Evolutionary conservation across 106 monocot species (phyloP).

Genomic region (Dioscorea zingiberensis): DNA sequence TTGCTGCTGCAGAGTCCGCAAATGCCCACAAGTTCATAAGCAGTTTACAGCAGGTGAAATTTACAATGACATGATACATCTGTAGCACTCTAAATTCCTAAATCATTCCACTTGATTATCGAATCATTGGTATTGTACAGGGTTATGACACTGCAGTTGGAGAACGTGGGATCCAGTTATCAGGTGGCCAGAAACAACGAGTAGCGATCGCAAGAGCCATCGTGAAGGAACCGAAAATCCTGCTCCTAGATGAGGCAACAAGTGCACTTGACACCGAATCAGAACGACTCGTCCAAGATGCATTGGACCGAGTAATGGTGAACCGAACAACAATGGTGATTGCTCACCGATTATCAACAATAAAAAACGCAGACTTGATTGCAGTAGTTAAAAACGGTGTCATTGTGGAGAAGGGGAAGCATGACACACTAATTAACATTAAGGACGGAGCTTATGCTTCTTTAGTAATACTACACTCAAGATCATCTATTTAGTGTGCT

Average conservation of each 20-base stretch:
- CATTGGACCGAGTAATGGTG: slow-evolving; percentile 42
- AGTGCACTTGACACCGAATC: slow-evolving; percentile 57
- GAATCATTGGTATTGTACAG: slow-evolving; percentile 3
- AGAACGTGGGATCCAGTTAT: slow-evolving; percentile 40
- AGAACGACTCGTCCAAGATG: slow-evolving; percentile 38
- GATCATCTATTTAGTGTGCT: slow-evolving; percentile 7
- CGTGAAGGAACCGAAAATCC: slow-evolving; percentile 35
- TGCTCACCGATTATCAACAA: slow-evolving; percentile 41
- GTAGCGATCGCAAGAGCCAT: slow-evolving; percentile 48
- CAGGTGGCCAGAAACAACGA: slow-evolving; percentile 46
- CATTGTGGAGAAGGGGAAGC: slow-evolving; percentile 46
- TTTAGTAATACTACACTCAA: slow-evolving; percentile 32
- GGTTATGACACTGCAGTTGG: slow-evolving; percentile 45
- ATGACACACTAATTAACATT: slow-evolving; percentile 36
- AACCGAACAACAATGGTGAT: slow-evolving; percentile 39
- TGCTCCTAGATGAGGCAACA: slow-evolving; percentile 47
- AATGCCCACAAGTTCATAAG: slow-evolving; percentile 19
- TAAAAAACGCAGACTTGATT: slow-evolving; percentile 32
- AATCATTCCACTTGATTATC: too few relatives aligned
- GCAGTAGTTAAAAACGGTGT: slow-evolving; percentile 39
- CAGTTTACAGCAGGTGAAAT: slow-evolving; percentile 10
- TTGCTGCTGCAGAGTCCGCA: slow-evolving; percentile 14
- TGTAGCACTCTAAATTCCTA: too few relatives aligned
- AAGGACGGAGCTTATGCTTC: slow-evolving; percentile 53
- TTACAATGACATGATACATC: too few relatives aligned